phyloP scores from a whole-genome alignment of 2,329 filamentous ascomycete species.

The Ampelomyces quisqualis region DNA sequence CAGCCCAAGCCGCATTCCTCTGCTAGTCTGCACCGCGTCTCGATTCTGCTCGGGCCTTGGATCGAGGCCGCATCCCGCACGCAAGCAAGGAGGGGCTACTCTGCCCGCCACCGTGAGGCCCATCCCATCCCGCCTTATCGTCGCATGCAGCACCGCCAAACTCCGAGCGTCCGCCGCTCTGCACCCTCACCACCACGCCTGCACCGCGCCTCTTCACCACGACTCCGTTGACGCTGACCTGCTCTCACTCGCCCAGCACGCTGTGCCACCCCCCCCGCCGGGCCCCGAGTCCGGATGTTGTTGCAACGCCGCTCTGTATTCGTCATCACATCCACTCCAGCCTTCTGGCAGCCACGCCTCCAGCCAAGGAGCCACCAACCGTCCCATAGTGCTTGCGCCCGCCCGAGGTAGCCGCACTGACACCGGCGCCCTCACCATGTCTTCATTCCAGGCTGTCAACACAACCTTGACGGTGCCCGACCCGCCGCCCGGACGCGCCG shows the following conservation, averaged over 20 bases:
- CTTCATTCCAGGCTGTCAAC: slow-evolving; percentile 63
- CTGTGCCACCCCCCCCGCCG: slow-evolving; percentile 4
- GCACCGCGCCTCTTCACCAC: slow-evolving; percentile 8
- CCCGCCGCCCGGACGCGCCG: slow-evolving; percentile 46
- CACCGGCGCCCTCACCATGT: slow-evolving; percentile 45
- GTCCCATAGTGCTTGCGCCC: slow-evolving; percentile 16
- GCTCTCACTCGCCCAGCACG: not conserved
- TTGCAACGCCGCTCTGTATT: slow-evolving; percentile 35
- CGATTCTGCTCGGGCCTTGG: slow-evolving; percentile 30
- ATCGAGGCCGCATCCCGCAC: slow-evolving; percentile 20
- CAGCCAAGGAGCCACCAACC: slow-evolving; percentile 22
- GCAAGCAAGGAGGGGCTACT: slow-evolving; percentile 19
- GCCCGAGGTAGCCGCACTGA: slow-evolving; percentile 5
- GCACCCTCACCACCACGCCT: not conserved
- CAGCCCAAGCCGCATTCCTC: slow-evolving; percentile 29
- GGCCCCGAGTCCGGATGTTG: slow-evolving; percentile 38
- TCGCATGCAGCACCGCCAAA: slow-evolving; percentile 25
- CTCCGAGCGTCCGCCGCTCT: slow-evolving; percentile 9
- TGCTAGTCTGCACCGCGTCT: slow-evolving; percentile 15
- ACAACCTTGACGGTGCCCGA: slow-evolving; percentile 52
- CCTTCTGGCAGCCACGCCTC: slow-evolving; percentile 31
- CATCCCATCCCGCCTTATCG: slow-evolving; percentile 26
- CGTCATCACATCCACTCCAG: slow-evolving; percentile 43
- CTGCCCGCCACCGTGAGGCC: slow-evolving; percentile 26
- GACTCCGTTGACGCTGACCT: slow-evolving; percentile 2